A percentile compares a stretch with the other conserved stretches of the same genome.
Conservation (phyloP, 2,329 filamentous ascomycete species). For the Albifimbria verrucaria region DNA sequence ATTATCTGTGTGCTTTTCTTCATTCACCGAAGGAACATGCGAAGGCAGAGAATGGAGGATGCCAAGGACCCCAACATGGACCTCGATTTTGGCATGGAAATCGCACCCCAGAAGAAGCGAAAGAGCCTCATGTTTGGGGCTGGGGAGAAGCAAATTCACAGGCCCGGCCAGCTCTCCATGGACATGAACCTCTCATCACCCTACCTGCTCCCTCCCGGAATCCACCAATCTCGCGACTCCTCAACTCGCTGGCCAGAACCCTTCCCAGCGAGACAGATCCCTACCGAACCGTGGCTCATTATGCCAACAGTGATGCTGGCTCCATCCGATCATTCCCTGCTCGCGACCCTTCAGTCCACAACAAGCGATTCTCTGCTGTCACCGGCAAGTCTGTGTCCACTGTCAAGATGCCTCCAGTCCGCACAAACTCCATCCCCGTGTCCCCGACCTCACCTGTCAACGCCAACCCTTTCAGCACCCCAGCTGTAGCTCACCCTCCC, state of each 20-base stretch:
- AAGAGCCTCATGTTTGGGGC: constrained; percentile 43
- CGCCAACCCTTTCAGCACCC: constrained; percentile 35
- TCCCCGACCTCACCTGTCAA: constrained; percentile 29
- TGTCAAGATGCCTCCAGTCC: constrained; percentile 26
- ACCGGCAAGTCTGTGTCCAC: constrained; percentile 18
- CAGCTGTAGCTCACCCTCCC: constrained; percentile 25
- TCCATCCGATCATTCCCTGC: constrained; percentile 52
- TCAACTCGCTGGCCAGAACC: constrained; percentile 79
- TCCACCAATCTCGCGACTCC: constrained; percentile 81
- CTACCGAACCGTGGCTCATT: constrained; percentile 64
- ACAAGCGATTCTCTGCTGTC: constrained; percentile 28
- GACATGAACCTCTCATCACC: constrained; percentile 76
- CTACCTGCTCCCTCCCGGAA: constrained; percentile 84
- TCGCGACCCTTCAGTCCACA: constrained; percentile 44
- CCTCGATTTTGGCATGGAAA: constrained; percentile 82
- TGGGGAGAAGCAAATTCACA: constrained; percentile 50
- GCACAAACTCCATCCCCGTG: constrained; percentile 42
- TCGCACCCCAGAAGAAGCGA: constrained; percentile 39
- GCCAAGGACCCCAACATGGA: constrained; percentile 82
- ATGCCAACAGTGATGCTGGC: constrained; percentile 53
- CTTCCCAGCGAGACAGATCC: constrained; percentile 77
- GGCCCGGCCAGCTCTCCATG: constrained; percentile 61
- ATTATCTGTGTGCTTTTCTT: constrained; percentile 67
- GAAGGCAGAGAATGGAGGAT: constrained; percentile 73
- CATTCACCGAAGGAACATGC: constrained; percentile 75